A percentile compares a stretch with the other conserved stretches of the same genome.
phyloP scores from a whole-genome alignment of 306 rosid genomes.

The Castanopsis chinensis region DNA sequence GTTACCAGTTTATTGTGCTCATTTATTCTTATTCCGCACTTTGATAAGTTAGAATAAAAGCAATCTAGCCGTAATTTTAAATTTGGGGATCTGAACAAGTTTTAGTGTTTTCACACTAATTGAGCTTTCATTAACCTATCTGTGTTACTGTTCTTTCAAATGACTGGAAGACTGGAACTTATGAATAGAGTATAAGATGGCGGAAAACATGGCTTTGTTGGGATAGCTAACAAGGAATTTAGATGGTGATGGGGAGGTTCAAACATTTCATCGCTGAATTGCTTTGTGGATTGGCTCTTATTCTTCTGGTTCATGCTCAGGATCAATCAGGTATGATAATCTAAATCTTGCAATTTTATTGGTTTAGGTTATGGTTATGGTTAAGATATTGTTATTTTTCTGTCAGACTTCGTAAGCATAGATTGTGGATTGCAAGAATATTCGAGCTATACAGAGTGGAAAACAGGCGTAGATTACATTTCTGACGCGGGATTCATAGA shows the following conservation, averaged over 20 bases:
- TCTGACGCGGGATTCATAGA: conserved; percentile 45
- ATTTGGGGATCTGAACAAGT: too few relatives aligned
- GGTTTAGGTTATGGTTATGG: background rate
- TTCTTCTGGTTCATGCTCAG: conserved; percentile 32
- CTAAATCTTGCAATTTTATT: background rate
- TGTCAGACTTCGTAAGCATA: conserved; percentile 53
- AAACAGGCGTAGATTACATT: conserved; percentile 35
- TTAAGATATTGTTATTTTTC: background rate
- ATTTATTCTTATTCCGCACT: too few relatives aligned
- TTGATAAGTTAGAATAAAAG: too few relatives aligned
- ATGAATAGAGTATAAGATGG: background rate
- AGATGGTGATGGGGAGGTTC: conserved; percentile 19
- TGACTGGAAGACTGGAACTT: too few relatives aligned
- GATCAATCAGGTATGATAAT: conserved; percentile 46
- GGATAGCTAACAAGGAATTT: background rate
- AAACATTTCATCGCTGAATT: conserved; percentile 6
- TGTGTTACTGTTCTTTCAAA: too few relatives aligned
- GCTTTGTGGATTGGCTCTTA: conserved; percentile 6
- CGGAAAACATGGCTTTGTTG: background rate
- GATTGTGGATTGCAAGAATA: conserved; percentile 43
- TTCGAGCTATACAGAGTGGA: conserved; percentile 24
- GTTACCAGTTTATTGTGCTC: accelerated
- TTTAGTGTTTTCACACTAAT: too few relatives aligned
- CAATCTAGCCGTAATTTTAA: too few relatives aligned
- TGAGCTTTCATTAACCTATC: too few relatives aligned